A percentile compares a stretch with the other conserved stretches of the same genome.
phyloP scores from a whole-genome alignment of 2,329 filamentous ascomycete genomes.

The Fusarium circinatum region DNA sequence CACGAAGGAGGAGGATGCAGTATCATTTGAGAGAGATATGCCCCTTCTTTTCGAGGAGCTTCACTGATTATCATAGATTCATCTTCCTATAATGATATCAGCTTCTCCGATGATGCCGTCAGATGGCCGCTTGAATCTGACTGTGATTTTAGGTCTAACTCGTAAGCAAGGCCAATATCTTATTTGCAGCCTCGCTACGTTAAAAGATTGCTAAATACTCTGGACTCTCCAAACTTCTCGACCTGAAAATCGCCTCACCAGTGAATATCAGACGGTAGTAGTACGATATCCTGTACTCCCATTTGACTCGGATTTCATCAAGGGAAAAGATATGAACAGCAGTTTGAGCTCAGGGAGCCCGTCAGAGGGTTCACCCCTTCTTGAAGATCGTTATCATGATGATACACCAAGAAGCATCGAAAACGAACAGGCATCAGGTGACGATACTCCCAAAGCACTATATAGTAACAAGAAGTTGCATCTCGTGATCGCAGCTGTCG shows the following conservation, averaged over 20 bases:
- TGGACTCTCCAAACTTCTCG: background rate
- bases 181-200: background rate
- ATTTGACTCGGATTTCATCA: background rate
- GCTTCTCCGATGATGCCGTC: constrained; percentile 3
- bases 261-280: background rate
- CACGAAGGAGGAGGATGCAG: background rate
- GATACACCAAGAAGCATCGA: constrained; percentile 17
- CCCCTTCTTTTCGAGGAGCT: background rate
- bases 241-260: too few species aligned
- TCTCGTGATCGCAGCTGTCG: constrained; percentile 51
- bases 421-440: constrained; percentile 10
- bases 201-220: background rate
- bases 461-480: constrained; percentile 50
- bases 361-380: constrained; percentile 45
- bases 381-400: constrained; percentile 20
- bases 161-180: constrained; percentile 4
- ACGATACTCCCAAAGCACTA: background rate
- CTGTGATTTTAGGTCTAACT: constrained; percentile 9
- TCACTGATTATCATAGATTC: constrained; percentile 3
- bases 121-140: constrained; percentile 29
- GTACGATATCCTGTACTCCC: background rate
- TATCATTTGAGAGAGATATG: background rate
- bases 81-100: constrained; percentile 19
- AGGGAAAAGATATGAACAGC: constrained; percentile 21
- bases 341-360: background rate